Percentiles rank a stretch among this genome's conserved stretches.
Evolutionary conservation across 2,329 filamentous ascomycete genomes (phyloP).

Genomic region (Aspergillus tamarii): DNA sequence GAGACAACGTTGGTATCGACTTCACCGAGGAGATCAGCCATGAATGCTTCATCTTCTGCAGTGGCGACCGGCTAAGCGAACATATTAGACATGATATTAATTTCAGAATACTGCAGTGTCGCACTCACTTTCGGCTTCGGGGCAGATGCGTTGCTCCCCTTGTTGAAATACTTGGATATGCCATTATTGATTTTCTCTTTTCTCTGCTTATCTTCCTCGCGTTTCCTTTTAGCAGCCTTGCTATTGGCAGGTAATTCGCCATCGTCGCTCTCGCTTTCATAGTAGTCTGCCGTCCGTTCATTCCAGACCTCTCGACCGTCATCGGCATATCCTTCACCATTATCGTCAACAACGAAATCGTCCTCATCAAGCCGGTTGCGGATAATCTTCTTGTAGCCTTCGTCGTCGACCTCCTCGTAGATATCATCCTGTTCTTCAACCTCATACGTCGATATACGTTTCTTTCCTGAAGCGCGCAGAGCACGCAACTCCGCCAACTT

Average conservation of each 20-base stretch:
- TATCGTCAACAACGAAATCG: constrained; percentile 98
- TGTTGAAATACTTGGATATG: constrained; percentile 93
- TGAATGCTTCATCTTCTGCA: constrained; percentile 85
- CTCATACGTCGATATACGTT: constrained; percentile 83
- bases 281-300: constrained; percentile 59
- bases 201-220: constrained; percentile 82
- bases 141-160: constrained; percentile 63
- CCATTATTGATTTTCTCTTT: constrained; percentile 86
- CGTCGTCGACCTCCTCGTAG: constrained; percentile 96
- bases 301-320: constrained; percentile 95
- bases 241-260: constrained; percentile 68
- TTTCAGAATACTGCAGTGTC: no score
- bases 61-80: constrained; percentile 69
- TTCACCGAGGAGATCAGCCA: constrained; percentile 81
- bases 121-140: constrained; percentile 76
- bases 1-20: constrained; percentile 77
- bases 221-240: constrained; percentile 77
- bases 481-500: constrained; percentile 74
- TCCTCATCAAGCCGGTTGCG: constrained; percentile 86
- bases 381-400: constrained; percentile 95
- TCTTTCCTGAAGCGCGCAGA: constrained; percentile 86
- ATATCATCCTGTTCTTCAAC: constrained; percentile 81
- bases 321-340: constrained; percentile 94
- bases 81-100: constrained; percentile 12
- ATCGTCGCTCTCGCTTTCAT: constrained; percentile 74